Conservation (phyloP, 306 rosid genomes). For the Casuarina cunninghamiana region DNA sequence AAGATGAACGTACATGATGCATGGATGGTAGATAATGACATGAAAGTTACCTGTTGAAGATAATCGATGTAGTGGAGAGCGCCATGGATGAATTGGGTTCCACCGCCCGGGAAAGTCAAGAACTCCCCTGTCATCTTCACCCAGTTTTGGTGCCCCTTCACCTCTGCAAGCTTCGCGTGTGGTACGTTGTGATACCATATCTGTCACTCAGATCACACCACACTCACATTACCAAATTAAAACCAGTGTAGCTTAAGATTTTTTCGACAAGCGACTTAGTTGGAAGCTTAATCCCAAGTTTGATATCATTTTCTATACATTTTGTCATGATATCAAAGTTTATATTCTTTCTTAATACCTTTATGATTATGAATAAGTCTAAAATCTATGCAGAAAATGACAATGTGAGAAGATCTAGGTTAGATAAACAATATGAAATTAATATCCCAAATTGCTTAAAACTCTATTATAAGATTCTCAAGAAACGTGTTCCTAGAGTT, state of each 20-base stretch:
- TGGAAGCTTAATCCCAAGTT: no score
- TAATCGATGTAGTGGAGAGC: slow-evolving; percentile 90
- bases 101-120: slow-evolving; percentile 93
- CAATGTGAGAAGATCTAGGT: no score
- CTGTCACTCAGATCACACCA: slow-evolving; percentile 28
- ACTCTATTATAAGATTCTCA: no score
- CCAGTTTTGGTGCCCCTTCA: slow-evolving; percentile 98
- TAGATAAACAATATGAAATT: no score
- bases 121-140: slow-evolving; percentile 86
- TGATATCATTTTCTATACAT: no score
- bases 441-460: no score
- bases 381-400: no score
- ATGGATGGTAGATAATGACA: background rate
- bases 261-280: no score
- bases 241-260: background rate
- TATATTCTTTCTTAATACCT: no score
- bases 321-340: no score
- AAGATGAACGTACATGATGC: background rate
- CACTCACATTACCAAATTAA: background rate
- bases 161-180: slow-evolving; percentile 66
- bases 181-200: slow-evolving; percentile 91
- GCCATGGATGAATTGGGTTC: slow-evolving; percentile 91
- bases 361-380: no score
- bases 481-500: no score
- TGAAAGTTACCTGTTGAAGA: slow-evolving; percentile 56